Evolutionary conservation across 108 stramenopile species (phyloP), one percentile per base, ranked within the genome.

Genomic region (Cyclotella atomus): DNA sequence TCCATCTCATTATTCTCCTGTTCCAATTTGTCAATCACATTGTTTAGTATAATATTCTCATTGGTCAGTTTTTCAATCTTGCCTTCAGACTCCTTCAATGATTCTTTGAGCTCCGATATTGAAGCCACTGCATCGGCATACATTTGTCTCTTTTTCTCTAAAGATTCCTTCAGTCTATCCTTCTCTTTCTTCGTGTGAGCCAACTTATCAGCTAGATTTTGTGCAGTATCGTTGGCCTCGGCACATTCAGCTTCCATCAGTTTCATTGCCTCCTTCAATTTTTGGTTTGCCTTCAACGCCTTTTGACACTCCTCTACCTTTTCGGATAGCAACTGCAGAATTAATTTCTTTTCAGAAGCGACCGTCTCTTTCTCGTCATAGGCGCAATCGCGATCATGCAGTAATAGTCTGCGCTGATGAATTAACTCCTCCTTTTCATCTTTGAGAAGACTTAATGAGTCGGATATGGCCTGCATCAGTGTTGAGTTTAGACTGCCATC

Each of bases 1-100:
- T 61, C 60, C 60, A 61, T 61, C 24, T 61, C 41, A 20, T 61
- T 61, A 41, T 61, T 61, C 23, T 61, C 38, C 41, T 61, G 38
- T 43, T 61, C 60, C 20, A 61, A 25, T 15, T 38, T 36, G 21
- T 17, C 35, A 25, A 61, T 61, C 1, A 61, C 60, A 24, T 61
- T 61, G 6, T 38, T 61, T 12, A 61, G 41, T 21, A 61, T 61
- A 14, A 61, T 61, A 38, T 61, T 61, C 12, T 61, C 60, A 20
- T 61, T 61, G 3, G 60, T 61, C 36, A 61, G 41, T 14, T 41
- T 10, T 17, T 36, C 36, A 1, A 61, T 38, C 14, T 41, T 43
- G 38, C 38, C 60, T 43, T 61, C 41, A 10, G 41, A 61, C 41
- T 61, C 38, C 7, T 27, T 30, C 17, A 61, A 25, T 28, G 20